These are phyloP conservation scores for Coffea canephora DNA, from an alignment of 257 asterid genomes.

Conservation along the genomic window DNA sequence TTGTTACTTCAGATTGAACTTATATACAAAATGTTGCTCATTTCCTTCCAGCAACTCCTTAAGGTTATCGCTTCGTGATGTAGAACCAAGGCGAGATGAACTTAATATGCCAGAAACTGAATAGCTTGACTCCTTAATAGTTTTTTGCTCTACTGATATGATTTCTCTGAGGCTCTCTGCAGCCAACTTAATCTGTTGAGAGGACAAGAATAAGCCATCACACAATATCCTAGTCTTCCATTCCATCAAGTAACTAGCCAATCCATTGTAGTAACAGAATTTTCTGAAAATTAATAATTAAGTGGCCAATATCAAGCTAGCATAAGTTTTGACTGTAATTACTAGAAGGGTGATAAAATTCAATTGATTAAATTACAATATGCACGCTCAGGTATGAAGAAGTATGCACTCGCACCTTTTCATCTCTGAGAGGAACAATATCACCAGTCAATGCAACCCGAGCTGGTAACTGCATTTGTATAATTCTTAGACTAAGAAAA, in stretches of 20 bases:
- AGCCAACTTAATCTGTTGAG: slow-evolving; percentile 51
- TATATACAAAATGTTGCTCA: slow-evolving; percentile 45
- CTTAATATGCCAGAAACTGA: slow-evolving; percentile 67
- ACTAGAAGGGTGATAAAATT: neutral
- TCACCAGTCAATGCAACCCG: slow-evolving; percentile 92
- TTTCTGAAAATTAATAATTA: neutral
- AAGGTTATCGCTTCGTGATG: slow-evolving; percentile 58
- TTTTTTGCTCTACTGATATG: slow-evolving; percentile 48
- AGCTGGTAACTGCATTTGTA: slow-evolving; percentile 62
- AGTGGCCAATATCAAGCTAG: slow-evolving; percentile 5
- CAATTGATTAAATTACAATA: too few relatives aligned
- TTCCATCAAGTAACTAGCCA: neutral
- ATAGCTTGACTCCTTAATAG: slow-evolving; percentile 49
- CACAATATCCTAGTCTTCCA: neutral
- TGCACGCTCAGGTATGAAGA: too few relatives aligned
- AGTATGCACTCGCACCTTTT: slow-evolving; percentile 49
- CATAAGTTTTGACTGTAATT: neutral
- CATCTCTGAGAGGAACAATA: slow-evolving; percentile 55
- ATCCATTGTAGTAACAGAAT: neutral
- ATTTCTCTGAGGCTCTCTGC: slow-evolving; percentile 56
- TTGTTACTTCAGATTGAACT: slow-evolving; percentile 63
- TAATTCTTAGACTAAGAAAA: slow-evolving; percentile 13
- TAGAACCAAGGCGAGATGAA: slow-evolving; percentile 46
- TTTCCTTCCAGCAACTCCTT: slow-evolving; percentile 54
- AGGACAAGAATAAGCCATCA: slow-evolving; percentile 17